These are phyloP conservation scores for Aspergillus fumigatus DNA, from an alignment of 2,329 filamentous ascomycete species.

Conservation along the genomic window DNA sequence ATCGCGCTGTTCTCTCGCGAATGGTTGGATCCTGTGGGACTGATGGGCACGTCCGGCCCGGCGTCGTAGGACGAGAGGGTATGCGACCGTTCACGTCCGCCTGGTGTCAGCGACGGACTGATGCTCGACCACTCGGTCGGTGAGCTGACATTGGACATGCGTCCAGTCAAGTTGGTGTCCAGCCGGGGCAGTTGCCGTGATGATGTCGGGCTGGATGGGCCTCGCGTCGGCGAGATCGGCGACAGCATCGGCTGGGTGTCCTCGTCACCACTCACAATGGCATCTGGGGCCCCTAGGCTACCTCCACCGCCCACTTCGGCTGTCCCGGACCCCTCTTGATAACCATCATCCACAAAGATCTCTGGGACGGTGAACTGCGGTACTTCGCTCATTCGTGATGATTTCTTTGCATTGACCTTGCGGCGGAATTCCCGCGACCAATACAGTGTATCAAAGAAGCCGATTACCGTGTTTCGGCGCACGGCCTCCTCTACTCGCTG, in stretches of 20 bases:
- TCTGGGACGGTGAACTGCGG: slow-evolving; percentile 82
- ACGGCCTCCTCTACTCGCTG: slow-evolving; percentile 95
- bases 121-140: slow-evolving; percentile 50
- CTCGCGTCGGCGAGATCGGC: slow-evolving; percentile 22
- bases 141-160: slow-evolving; percentile 33
- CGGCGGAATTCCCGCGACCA: slow-evolving; percentile 80
- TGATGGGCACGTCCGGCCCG: slow-evolving; percentile 13
- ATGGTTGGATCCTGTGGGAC: slow-evolving; percentile 34
- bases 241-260: slow-evolving; percentile 32
- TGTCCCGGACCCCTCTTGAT: slow-evolving; percentile 46
- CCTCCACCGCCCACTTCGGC: slow-evolving; percentile 13
- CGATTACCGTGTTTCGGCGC: slow-evolving; percentile 79
- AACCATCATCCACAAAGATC: slow-evolving; percentile 73
- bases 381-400: slow-evolving; percentile 69
- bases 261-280: slow-evolving; percentile 7
- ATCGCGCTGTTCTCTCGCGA: slow-evolving; percentile 63
- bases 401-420: slow-evolving; percentile 65
- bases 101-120: slow-evolving; percentile 42
- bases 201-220: slow-evolving; percentile 26
- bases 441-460: slow-evolving; percentile 92
- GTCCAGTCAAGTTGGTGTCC: slow-evolving; percentile 38
- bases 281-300: slow-evolving; percentile 6
- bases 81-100: slow-evolving; percentile 19
- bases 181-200: slow-evolving; percentile 45
- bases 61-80: slow-evolving; percentile 28